phyloP scores from a whole-genome alignment of 805 yeast species.

The Nakazawaea ernobii region DNA sequence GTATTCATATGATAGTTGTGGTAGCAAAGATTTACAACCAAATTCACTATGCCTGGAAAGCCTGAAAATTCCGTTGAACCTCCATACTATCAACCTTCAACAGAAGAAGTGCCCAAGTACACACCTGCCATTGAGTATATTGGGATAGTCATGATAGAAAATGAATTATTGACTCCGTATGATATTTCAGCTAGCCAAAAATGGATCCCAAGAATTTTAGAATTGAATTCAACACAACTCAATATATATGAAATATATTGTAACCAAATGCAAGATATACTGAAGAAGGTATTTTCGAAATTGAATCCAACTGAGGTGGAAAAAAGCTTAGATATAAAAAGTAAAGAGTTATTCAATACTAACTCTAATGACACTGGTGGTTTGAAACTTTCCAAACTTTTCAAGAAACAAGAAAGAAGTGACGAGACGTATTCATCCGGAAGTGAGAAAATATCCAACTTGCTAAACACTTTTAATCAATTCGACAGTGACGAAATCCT shows the following conservation, averaged over 20 bases:
- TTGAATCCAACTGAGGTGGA: no score
- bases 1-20: no score
- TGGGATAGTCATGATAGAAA: slow-evolving; percentile 3
- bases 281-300: background rate
- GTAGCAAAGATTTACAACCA: no score
- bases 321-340: no score
- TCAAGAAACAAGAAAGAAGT: background rate
- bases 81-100: background rate
- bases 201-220: slow-evolving; percentile 6
- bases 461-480: background rate
- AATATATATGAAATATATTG: background rate
- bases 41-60: background rate
- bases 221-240: slow-evolving; percentile 9
- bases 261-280: background rate
- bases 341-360: no score
- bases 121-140: background rate
- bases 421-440: background rate
- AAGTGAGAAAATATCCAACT: background rate
- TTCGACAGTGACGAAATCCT: background rate
- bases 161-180: slow-evolving; percentile 1
- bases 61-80: background rate
- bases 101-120: background rate
- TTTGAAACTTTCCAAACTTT: background rate
- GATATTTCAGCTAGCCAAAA: background rate
- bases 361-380: no score